phyloP scores from a whole-genome alignment of 192 early-diverging fungal species.

The Pilaira anomala region DNA sequence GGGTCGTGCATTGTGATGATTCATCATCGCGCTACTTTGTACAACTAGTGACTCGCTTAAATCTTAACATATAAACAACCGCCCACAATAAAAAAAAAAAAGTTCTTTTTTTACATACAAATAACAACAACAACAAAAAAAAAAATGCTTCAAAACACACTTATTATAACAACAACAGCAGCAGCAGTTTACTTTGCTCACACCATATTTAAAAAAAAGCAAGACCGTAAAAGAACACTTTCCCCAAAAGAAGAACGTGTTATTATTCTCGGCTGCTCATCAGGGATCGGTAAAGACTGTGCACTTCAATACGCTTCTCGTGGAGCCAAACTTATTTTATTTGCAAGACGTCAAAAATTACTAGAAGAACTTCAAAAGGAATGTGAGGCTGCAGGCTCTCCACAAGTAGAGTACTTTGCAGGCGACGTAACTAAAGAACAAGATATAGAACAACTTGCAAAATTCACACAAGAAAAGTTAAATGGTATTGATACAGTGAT shows the following conservation, averaged over 20 bases:
- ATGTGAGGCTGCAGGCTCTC: constrained; percentile 35
- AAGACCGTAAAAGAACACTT: too few relatives aligned
- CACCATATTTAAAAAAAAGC: too few relatives aligned
- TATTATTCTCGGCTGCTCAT: constrained; percentile 74
- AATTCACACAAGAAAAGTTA: constrained; percentile 31
- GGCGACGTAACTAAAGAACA: constrained; percentile 58
- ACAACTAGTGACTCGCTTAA: too few relatives aligned
- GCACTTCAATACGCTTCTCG: constrained; percentile 66
- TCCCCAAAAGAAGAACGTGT: constrained; percentile 37
- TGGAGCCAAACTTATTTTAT: constrained; percentile 59
- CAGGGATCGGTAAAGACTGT: constrained; percentile 69
- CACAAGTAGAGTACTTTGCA: constrained; percentile 29
- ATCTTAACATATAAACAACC: too few relatives aligned
- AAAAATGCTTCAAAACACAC: too few relatives aligned
- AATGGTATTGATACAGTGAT: constrained; percentile 66
- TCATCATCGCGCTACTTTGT: too few relatives aligned
- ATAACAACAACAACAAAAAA: too few relatives aligned
- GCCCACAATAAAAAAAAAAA: too few relatives aligned
- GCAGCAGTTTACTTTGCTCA: too few relatives aligned
- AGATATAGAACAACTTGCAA: constrained; percentile 45
- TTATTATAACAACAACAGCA: too few relatives aligned
- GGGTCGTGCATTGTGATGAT: too few relatives aligned
- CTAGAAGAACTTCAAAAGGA: constrained; percentile 49
- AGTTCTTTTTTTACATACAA: too few relatives aligned
- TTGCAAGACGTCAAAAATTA: constrained; percentile 55